Conservation (phyloP, 306 rosid species). For the Prunus mira region DNA sequence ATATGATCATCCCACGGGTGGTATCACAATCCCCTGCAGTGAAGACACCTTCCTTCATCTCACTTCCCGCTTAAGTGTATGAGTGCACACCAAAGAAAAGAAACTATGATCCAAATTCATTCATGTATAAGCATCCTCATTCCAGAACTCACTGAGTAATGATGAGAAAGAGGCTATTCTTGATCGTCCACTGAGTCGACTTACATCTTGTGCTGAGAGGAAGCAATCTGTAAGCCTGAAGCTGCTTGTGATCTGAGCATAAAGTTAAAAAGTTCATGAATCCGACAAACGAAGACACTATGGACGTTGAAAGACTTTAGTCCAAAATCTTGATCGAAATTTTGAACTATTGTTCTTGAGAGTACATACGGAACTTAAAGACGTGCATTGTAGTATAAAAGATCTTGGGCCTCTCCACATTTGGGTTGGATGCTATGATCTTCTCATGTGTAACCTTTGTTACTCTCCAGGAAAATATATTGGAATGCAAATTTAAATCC, state of each 20-base stretch:
- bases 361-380: too few relatives aligned
- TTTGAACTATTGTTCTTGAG: too few relatives aligned
- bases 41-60: constrained; percentile 23
- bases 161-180: background rate
- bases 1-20: too few relatives aligned
- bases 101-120: too few relatives aligned
- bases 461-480: too few relatives aligned
- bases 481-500: too few relatives aligned
- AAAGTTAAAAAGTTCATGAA: background rate
- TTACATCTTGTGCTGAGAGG: background rate
- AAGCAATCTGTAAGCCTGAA: background rate
- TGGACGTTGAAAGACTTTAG: background rate
- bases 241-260: background rate
- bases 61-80: constrained; percentile 15
- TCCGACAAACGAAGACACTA: background rate
- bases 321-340: background rate
- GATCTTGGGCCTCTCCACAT: too few relatives aligned
- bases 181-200: background rate
- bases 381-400: too few relatives aligned
- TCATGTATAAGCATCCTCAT: background rate
- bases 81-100: background rate
- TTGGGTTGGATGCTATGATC: too few relatives aligned
- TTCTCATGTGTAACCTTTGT: too few relatives aligned
- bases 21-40: constrained; percentile 18
- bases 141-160: too few relatives aligned